phyloP scores from a whole-genome alignment of 441 rosid species.

The Adansonia grandidieri region DNA sequence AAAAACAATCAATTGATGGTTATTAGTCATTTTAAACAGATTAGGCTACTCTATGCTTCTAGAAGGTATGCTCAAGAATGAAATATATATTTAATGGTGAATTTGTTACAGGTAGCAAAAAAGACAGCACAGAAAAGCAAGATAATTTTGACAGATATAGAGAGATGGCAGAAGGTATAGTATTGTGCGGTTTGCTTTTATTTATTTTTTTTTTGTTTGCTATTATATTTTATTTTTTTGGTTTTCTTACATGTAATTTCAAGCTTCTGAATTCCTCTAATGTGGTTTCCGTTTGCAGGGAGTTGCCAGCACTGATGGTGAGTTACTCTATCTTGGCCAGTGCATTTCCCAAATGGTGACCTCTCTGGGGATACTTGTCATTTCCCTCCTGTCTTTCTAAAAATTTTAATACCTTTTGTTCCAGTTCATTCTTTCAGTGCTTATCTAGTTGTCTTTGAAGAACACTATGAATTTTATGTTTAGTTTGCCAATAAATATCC shows the following conservation, averaged over 20 bases:
- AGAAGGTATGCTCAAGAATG: too few species aligned
- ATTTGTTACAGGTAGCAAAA: conserved; percentile 74
- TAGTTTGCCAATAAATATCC: not conserved
- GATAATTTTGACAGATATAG: conserved; percentile 85
- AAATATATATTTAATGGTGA: conserved; percentile 20
- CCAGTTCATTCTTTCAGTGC: not conserved
- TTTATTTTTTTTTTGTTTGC: conserved; percentile 17
- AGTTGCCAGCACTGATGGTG: conserved; percentile 93
- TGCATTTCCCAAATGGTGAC: conserved; percentile 11
- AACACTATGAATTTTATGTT: not conserved
- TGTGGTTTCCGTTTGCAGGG: conserved; percentile 61
- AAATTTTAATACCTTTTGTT: too few species aligned
- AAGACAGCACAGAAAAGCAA: conserved; percentile 88
- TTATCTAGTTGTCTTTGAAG: not conserved
- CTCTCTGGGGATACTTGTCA: conserved; percentile 3
- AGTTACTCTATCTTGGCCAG: conserved; percentile 32
- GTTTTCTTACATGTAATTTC: conserved; percentile 22
- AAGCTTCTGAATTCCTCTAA: conserved; percentile 31
- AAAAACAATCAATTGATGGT: not conserved
- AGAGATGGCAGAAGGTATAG: conserved; percentile 94
- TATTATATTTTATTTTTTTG: conserved; percentile 8
- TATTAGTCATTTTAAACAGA: not conserved
- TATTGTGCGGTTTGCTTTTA: conserved; percentile 6
- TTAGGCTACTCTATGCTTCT: conserved; percentile 24
- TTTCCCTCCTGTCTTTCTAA: conserved; percentile 1